A percentile compares a stretch with the other conserved stretches of the same genome.
Evolutionary conservation across 257 asterid species (phyloP).

Genomic region (Gentiana dahurica): DNA sequence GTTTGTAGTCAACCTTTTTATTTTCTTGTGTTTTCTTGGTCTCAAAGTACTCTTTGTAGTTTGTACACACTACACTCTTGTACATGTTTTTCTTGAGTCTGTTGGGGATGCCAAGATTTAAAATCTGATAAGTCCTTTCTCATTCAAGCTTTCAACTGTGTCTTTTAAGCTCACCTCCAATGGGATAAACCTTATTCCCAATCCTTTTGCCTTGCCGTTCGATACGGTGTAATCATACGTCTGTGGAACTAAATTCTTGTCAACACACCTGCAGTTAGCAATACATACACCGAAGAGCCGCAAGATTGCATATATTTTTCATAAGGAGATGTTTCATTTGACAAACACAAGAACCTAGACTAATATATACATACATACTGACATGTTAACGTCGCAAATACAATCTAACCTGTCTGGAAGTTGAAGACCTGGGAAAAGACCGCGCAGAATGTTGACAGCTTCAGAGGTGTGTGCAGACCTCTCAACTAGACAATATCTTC

Average conservation of each 20-base stretch:
- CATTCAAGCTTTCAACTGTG: conserved; percentile 26
- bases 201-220: conserved; percentile 25
- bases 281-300: too few relatives aligned
- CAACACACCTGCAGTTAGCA: not conserved
- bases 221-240: conserved; percentile 19
- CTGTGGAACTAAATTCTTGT: not conserved
- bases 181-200: conserved; percentile 31
- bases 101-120: not conserved
- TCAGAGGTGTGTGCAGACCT: conserved; percentile 44
- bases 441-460: conserved; percentile 30
- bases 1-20: too few relatives aligned
- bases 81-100: too few relatives aligned
- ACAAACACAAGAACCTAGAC: too few relatives aligned
- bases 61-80: too few relatives aligned
- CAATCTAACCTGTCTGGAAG: conserved; percentile 55
- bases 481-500: conserved; percentile 59
- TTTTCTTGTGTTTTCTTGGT: too few relatives aligned
- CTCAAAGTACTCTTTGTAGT: too few relatives aligned
- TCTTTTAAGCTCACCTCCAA: conserved; percentile 39
- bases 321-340: too few relatives aligned
- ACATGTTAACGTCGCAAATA: not conserved
- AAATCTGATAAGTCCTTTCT: conserved; percentile 21
- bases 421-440: conserved; percentile 39
- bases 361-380: too few relatives aligned
- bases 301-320: too few relatives aligned